phyloP scores from a whole-genome alignment of 2,329 filamentous ascomycete genomes.

The Trichoderma koningiopsis region DNA sequence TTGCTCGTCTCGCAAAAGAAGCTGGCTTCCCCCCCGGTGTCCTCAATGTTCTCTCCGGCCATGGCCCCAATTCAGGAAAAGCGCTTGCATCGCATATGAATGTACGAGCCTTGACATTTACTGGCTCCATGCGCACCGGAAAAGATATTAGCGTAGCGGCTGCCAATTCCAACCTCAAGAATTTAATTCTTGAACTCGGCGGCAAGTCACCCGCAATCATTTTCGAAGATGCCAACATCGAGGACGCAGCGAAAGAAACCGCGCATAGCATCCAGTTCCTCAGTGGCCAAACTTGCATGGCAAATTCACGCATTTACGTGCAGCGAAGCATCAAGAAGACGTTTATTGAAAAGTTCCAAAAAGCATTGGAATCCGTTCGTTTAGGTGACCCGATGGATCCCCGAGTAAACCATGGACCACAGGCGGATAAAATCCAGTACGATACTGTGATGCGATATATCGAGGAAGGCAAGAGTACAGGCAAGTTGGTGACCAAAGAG shows the following conservation, averaged over 20 bases:
- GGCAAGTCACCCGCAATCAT: slow-evolving; percentile 60
- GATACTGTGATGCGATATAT: slow-evolving; percentile 67
- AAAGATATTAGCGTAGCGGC: slow-evolving; percentile 70
- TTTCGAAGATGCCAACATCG: slow-evolving; percentile 61
- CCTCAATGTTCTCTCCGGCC: slow-evolving; percentile 69
- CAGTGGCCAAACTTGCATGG: slow-evolving; percentile 53
- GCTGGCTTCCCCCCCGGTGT: slow-evolving; percentile 74
- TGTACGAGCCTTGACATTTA: slow-evolving; percentile 72
- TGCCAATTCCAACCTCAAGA: slow-evolving; percentile 55
- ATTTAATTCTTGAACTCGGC: slow-evolving; percentile 60
- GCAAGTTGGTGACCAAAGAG: slow-evolving; percentile 52
- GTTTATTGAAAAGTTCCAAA: slow-evolving; percentile 61
- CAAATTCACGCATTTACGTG: slow-evolving; percentile 61
- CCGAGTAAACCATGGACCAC: slow-evolving; percentile 65
- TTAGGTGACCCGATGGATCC: slow-evolving; percentile 65
- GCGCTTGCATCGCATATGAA: slow-evolving; percentile 64
- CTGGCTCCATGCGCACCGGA: slow-evolving; percentile 67
- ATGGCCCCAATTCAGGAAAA: slow-evolving; percentile 63
- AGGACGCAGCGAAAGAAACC: slow-evolving; percentile 31
- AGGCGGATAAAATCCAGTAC: slow-evolving; percentile 65
- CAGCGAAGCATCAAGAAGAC: slow-evolving; percentile 58
- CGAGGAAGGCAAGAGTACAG: slow-evolving; percentile 63
- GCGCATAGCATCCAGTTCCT: slow-evolving; percentile 1
- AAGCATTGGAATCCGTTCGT: slow-evolving; percentile 50
- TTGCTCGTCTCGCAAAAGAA: slow-evolving; percentile 65